phyloP scores from a whole-genome alignment of 2,329 filamentous ascomycete species.

The Sphaerulina vaccinii region DNA sequence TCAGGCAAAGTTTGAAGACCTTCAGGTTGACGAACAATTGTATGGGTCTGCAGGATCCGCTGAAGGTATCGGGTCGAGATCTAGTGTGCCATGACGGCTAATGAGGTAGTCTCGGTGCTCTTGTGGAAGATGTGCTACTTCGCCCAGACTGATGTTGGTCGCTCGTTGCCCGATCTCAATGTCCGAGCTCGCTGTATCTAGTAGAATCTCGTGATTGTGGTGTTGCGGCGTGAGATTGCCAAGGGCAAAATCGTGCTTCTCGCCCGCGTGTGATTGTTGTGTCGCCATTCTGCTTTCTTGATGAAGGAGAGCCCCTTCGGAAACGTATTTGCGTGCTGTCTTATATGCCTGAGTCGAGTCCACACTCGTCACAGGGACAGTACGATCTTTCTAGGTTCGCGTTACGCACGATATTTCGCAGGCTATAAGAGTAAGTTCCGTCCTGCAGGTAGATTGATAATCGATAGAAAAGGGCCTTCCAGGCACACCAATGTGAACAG shows the following conservation, averaged over 20 bases:
- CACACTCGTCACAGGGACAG: not conserved
- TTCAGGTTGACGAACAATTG: slow-evolving; percentile 42
- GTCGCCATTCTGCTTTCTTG: not conserved
- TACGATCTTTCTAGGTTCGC: not conserved
- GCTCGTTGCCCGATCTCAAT: slow-evolving; percentile 27
- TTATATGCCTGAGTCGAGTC: not conserved
- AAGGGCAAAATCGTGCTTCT: slow-evolving; percentile 11
- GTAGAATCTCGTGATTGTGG: not conserved
- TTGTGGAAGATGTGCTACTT: slow-evolving; percentile 39
- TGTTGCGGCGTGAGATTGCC: not conserved
- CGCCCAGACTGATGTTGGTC: slow-evolving; percentile 31
- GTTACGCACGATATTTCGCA: not conserved
- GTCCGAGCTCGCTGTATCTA: slow-evolving; percentile 17
- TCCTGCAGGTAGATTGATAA: not conserved
- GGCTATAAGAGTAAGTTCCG: not conserved
- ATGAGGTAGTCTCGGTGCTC: slow-evolving; percentile 54
- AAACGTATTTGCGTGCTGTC: too few relatives aligned
- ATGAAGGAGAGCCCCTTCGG: not conserved
- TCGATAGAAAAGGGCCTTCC: not conserved
- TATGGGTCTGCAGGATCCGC: slow-evolving; percentile 54
- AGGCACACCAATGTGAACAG: not conserved
- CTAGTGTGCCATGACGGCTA: slow-evolving; percentile 53
- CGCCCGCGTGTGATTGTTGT: not conserved
- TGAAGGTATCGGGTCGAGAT: slow-evolving; percentile 55
- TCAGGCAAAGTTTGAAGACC: too few relatives aligned